Base-by-base conservation (phyloP, 116 monocot species). In the Cymodocea nodosa region DNA sequence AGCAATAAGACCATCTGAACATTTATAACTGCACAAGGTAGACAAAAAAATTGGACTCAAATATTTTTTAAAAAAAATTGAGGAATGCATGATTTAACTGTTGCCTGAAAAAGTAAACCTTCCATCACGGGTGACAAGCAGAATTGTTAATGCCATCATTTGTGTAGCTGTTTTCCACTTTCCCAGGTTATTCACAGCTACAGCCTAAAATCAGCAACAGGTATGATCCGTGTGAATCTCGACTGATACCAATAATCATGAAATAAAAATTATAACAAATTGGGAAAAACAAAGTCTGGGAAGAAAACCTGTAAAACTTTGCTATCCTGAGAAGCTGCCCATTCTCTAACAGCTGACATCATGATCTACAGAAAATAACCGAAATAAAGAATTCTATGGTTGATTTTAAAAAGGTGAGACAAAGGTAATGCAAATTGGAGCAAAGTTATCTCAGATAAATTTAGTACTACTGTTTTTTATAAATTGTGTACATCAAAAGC, bases 281-380 rank as follows among this genome's bases (percentile, higher is more conserved):
- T 5, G 13, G 34, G 14, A 63, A 13, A 51, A 56, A 59, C 15
- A 52, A 17, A 23, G 18, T 14, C 35, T 30, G 3, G 60, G 36
- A 34, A 67, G 13, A 17, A 36, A 76, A 94, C 90, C 94, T 90
- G 78, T 39, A 94, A 85, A 77, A 86, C 68, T 74, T 63, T 69
- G 70, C 71, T 79, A 64, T 79, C 74, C 64, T 94, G 89, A 73
- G 89, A 86, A 61, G 94, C 94, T 70, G 94, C 89, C 94, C 94
- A 94, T 62, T 94, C 94, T 77, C 94, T 84, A 59, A 94, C 84
- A 37, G 89, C 86, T 56, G 89, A 94, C 89, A 94, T 94, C 70
- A 86, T 94, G 72, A 89, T 93, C 89, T 89, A 68, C 18, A 52
- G 40, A 67, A 37, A 55, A 22, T 44, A 22, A 51, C 23, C 23